These are phyloP conservation scores for Claviceps sp. DNA, from an alignment of 2,329 filamentous ascomycete species.

Conservation along the genomic window DNA sequence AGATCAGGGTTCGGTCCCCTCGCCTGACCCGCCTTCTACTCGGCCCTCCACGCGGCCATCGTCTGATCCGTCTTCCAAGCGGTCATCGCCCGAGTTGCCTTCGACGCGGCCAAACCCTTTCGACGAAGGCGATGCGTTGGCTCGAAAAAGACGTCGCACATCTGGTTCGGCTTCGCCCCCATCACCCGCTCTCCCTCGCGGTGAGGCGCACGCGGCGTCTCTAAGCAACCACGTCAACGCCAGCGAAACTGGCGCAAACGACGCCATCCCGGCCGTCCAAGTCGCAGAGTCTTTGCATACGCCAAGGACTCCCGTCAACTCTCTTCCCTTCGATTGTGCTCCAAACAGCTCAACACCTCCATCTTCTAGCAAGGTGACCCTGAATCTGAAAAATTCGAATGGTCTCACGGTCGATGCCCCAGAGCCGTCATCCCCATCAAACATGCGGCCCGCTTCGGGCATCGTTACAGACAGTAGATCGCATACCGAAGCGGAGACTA, in stretches of 20 bases:
- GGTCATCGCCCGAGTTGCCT: constrained; percentile 35
- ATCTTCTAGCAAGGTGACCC: constrained; percentile 44
- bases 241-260: constrained; percentile 13
- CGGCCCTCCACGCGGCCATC: constrained; percentile 26
- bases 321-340: constrained; percentile 6
- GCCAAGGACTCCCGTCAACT: constrained; percentile 18
- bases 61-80: constrained; percentile 46
- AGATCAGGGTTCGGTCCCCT: constrained; percentile 15
- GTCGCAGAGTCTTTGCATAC: constrained; percentile 15
- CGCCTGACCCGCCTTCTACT: constrained; percentile 48
- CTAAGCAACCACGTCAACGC: constrained; percentile 6
- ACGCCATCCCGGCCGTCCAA: constrained; percentile 13
- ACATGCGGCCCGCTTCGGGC: not conserved
- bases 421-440: not conserved
- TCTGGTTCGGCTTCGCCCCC: constrained; percentile 42
- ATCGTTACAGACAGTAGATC: not conserved
- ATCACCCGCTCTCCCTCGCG: constrained; percentile 25
- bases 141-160: constrained; percentile 49
- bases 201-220: not conserved
- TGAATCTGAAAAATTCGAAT: constrained; percentile 38
- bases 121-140: constrained; percentile 40
- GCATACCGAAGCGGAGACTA: not conserved
- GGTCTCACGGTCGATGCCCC: constrained; percentile 6
- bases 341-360: constrained; percentile 21
- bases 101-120: constrained; percentile 52